Evolutionary conservation across 225 moss, liverwort and hornwort genomes (phyloP), one percentile per base, ranked within the genome.

Genomic region (Asterella californica): DNA sequence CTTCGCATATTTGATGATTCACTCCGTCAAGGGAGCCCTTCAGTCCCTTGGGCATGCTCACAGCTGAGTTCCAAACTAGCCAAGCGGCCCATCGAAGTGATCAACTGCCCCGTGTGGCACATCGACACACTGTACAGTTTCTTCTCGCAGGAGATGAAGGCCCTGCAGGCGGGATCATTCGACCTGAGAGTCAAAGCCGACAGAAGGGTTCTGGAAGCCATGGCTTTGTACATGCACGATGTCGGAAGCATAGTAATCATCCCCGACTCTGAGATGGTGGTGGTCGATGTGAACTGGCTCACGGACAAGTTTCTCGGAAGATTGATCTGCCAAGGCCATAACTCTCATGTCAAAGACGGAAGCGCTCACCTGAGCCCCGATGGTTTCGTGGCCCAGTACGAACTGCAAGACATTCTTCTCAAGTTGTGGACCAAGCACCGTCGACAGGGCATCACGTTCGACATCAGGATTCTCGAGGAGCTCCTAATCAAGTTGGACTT

Each of bases 401-500:
- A 62, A 27, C 60, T 76, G 29, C 75, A 75, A 37, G 75, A 75
- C 8, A 75, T 57, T 55, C 75, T 75, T 54, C 75, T 75, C 5
- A 75, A 75, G 36, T 53, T 75, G 17, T 75, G 75, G 75, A 75
- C 75, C 18, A 75, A 75, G 57, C 75, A 75, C 36, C 75, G 75
- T 75, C 75, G 75, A 34, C 75, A 75, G 27, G 75, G 75, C 25
- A 75, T 75, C 75, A 75, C 75, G 9, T 75, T 75, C 14, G 75
- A 75, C 27, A 55, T 75, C 32, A 55, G 75, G 50, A 34, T 75
- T 75, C 57, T 75, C 15, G 75, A 75, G 55, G 75, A 75, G 19
- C 57, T 76, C 22, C 76, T 76, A 21, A 11, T 62, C 25, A 76
- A 76, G 76, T 27, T 76, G 38, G 61, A 76, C 17, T 27, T 76